phyloP scores from a whole-genome alignment of 2,329 filamentous ascomycete species.

The Colletotrichum simmondsii region DNA sequence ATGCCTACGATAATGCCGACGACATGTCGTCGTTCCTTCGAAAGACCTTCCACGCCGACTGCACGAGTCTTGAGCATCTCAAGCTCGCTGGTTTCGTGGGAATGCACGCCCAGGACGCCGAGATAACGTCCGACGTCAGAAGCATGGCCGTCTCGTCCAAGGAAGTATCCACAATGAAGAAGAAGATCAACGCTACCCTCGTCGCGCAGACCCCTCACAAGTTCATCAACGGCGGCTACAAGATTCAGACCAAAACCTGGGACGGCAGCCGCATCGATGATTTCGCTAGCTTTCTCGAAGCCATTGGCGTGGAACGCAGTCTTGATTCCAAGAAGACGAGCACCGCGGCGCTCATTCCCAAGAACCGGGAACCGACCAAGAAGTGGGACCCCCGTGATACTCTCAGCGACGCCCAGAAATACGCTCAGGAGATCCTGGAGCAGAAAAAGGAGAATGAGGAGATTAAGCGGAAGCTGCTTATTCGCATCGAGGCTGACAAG shows the following conservation, averaged over 20 bases:
- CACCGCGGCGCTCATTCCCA: background rate
- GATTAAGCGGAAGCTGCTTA: background rate
- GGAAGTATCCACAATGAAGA: background rate
- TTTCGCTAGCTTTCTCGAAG: background rate
- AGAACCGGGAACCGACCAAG: background rate
- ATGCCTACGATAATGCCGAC: background rate
- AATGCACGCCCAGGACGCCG: background rate
- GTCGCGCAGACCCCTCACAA: background rate
- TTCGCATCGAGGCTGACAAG: background rate
- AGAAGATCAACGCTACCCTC: background rate
- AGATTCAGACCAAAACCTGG: background rate
- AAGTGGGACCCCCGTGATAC: background rate
- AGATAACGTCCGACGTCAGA: background rate
- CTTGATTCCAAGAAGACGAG: background rate
- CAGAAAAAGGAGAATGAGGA: background rate
- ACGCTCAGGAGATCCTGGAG: background rate
- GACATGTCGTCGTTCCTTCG: background rate
- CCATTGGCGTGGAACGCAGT: background rate
- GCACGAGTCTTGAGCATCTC: background rate
- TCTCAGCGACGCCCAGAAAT: background rate
- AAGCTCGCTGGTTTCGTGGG: background rate
- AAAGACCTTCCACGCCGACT: background rate
- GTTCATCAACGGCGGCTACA: background rate
- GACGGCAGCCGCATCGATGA: background rate
- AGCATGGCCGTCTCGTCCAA: background rate